Conservation (phyloP, 2,329 filamentous ascomycete genomes). For the Beauveria sp. region DNA sequence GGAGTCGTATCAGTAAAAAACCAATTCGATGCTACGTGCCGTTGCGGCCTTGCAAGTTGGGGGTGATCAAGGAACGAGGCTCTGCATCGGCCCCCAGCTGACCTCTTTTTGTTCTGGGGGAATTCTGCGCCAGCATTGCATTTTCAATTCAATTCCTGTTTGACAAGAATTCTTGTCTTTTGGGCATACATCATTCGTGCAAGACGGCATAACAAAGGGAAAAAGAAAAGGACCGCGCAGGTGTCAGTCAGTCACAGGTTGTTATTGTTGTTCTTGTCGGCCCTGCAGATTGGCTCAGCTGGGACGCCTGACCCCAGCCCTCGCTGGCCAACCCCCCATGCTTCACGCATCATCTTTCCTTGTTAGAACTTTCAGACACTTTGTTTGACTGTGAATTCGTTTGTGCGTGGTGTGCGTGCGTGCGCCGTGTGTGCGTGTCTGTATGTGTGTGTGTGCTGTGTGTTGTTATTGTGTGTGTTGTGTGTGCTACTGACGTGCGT, state of each 20-base stretch:
- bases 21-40: slow-evolving; percentile 9
- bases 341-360: neutral
- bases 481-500: neutral
- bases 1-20: neutral
- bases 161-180: neutral
- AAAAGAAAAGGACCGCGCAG: neutral
- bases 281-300: neutral
- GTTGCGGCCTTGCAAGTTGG: neutral
- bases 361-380: no score
- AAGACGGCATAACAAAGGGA: neutral
- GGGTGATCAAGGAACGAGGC: neutral
- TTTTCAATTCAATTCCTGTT: no score
- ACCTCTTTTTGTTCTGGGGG: neutral
- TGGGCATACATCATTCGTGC: neutral
- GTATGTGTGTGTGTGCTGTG: no score
- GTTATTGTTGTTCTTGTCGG: neutral
- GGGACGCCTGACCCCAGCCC: slow-evolving; percentile 14
- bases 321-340: neutral
- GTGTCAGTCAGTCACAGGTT: slow-evolving; percentile 1
- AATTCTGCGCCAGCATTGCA: neutral
- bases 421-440: no score
- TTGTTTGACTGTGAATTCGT: neutral
- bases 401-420: neutral
- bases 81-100: slow-evolving; percentile 1
- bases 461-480: neutral